Base-by-base conservation (phyloP, 2,329 filamentous ascomycete species). In the Fusarium sp. region DNA sequence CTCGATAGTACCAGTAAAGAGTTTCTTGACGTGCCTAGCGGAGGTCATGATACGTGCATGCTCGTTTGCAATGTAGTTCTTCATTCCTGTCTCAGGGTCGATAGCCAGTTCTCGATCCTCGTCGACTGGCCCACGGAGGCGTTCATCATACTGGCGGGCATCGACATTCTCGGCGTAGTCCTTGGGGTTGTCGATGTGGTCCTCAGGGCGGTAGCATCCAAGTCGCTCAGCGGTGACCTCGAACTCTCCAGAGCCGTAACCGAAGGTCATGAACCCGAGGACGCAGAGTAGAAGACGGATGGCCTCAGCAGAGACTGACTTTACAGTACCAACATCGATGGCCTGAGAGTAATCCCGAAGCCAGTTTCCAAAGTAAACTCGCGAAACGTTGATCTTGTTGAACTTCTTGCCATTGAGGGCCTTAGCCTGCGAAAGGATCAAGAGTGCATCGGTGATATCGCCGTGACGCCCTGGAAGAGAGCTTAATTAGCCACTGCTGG, bases 301-400 rank as follows among this genome's bases (percentile, higher is more conserved):
- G 66, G 95, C 95, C 83, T 97, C 94, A 58, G 94, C 92, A 63
- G 93, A 96, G 72, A 98, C 95, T 77, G 92, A 90, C 85, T 98
- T 98, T 84, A 98, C 90, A 8, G 94, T 97, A 70, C 94, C 95
- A 56, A 98, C 94, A 82, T 98, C 95, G 78, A 98, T 93, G 70
- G 95, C 95, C 83, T 98, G 95, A 60, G 93, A 96, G 84, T 98
- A 98, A 83, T 98, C 95, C 68, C 89, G 90, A 39, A 98, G 90
- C 95, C 95, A 98, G 86, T 98, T 98, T 74, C 95, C 95, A 85
- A 98, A 98, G 86, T 98, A 98, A 73, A 97, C 93, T 70, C 95
- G 90, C 73, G 95, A 93, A 72, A 98, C 93, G 80, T 92, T 93
- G 79, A 97, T 90, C 85, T 96, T 96, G 86, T 89, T 90, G 84